Percentiles rank a stretch among this genome's conserved stretches.
Evolutionary conservation across 2,329 filamentous ascomycete species (phyloP).

Genomic region (Emergomyces pasteurianus): DNA sequence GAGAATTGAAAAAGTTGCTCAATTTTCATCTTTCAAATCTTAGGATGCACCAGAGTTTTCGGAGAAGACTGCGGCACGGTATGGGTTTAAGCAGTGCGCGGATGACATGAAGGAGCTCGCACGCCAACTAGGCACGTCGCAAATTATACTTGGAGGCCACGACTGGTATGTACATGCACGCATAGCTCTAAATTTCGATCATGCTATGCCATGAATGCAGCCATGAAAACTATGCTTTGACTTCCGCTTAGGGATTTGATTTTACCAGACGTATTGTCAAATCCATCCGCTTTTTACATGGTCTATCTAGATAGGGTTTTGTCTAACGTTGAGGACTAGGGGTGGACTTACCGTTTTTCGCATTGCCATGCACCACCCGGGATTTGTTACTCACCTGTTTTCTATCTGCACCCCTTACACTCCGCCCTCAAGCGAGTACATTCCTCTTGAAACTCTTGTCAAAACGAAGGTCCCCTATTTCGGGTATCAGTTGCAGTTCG

Average conservation of each 20-base stretch:
- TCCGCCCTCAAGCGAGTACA: constrained; percentile 41
- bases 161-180: constrained; percentile 49
- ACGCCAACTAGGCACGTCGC: constrained; percentile 40
- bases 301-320: neutral
- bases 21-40: neutral
- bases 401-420: constrained; percentile 67
- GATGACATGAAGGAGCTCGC: constrained; percentile 66
- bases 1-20: neutral
- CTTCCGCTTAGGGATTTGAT: neutral
- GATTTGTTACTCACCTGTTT: constrained; percentile 63
- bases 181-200: neutral
- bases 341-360: constrained; percentile 70
- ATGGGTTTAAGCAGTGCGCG: constrained; percentile 59
- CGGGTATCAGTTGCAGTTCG: constrained; percentile 73
- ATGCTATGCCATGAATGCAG: neutral
- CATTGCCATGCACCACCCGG: constrained; percentile 58
- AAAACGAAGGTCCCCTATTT: constrained; percentile 53
- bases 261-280: neutral
- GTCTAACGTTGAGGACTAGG: constrained; percentile 27
- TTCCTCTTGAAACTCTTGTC: constrained; percentile 50
- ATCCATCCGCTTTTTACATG: neutral
- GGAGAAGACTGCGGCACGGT: constrained; percentile 47
- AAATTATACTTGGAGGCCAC: constrained; percentile 75
- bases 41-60: constrained; percentile 40
- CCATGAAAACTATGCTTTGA: neutral